Base-by-base conservation (phyloP, 148 eudicot species). In the Linanthus parryae region DNA sequence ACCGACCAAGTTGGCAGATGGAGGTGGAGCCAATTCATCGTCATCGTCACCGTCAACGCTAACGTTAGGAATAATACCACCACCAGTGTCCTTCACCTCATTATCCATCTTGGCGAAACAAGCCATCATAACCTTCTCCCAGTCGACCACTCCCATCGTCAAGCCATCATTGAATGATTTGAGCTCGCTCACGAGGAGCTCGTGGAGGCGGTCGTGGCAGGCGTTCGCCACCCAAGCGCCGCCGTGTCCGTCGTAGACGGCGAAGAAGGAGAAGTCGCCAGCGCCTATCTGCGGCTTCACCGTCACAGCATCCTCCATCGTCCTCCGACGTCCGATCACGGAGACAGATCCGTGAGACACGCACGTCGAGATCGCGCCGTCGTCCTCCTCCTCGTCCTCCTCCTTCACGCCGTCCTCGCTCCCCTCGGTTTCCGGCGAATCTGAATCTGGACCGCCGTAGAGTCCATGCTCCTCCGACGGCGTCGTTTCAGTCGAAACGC, bases 101-200 rank as follows among this genome's bases (percentile, higher is more conserved):
- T 73, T 75, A 57, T 79, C 74, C 26, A 75, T 78, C 68, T 68
- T 75, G 29, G 59, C 23, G 54, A 79, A 79, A 69, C 81, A 75
- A 40, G 52, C 59, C 10, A 65, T 43, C 26, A 79, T 68, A 21
- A 54, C 63, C 45, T 58, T 66, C 61, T 79, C 70, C 81, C 78
- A 79, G 67, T 63, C 71, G 52, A 53, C 56, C 48, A 58, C 48
- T 56, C 46, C 66, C 57, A 22, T 41, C 55, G 29, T 46, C 30
- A 56, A 59, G 52, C 30, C 58, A 30, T 13, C 35, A 51, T 63
- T 75, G 1, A 53, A 52, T 26, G 21, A 56, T 59, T 75, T 75
- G n/a, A 79, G 65, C 70, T 75, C 84, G 61, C 75, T 68, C 2
- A 58, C 56, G 39, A 79, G 48, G 30, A 71, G 81, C 67, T 58